Evolutionary conservation across 768 basidiomycete species (phyloP).

Genomic region (Hortiboletus campestris): DNA sequence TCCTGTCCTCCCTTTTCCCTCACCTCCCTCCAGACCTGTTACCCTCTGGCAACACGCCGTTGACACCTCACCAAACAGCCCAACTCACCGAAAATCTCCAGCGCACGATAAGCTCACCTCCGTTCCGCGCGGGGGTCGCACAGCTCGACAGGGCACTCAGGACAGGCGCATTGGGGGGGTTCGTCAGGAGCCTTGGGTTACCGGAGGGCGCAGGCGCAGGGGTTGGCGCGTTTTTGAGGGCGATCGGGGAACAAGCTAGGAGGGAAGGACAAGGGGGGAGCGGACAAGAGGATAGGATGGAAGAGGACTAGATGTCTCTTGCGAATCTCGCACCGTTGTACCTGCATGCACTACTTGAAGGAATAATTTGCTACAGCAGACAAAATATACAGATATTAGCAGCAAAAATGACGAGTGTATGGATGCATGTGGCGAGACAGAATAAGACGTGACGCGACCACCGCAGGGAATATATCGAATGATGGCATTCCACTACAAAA

Average conservation of each 20-base stretch:
- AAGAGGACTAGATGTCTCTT: slow-evolving; percentile 56
- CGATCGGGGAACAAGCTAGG: slow-evolving; percentile 73
- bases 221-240: slow-evolving; percentile 75
- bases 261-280: slow-evolving; percentile 36
- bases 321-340: neutral
- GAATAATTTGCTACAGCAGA: neutral
- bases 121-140: slow-evolving; percentile 75
- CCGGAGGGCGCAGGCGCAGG: slow-evolving; percentile 83
- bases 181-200: slow-evolving; percentile 77
- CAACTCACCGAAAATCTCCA: slow-evolving; percentile 54
- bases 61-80: slow-evolving; percentile 23
- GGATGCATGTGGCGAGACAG: neutral
- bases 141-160: slow-evolving; percentile 83
- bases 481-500: neutral
- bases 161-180: slow-evolving; percentile 71
- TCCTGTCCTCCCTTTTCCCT: slow-evolving; percentile 71
- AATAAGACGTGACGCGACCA: neutral
- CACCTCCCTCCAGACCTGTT: slow-evolving; percentile 72
- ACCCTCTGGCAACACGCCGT: slow-evolving; percentile 58
- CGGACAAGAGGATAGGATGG: slow-evolving; percentile 58
- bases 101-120: slow-evolving; percentile 76
- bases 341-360: neutral
- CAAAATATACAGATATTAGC: neutral
- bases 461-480: neutral
- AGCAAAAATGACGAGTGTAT: neutral